Conservation (phyloP, 148 eudicot species). For the Camellia japonica region DNA sequence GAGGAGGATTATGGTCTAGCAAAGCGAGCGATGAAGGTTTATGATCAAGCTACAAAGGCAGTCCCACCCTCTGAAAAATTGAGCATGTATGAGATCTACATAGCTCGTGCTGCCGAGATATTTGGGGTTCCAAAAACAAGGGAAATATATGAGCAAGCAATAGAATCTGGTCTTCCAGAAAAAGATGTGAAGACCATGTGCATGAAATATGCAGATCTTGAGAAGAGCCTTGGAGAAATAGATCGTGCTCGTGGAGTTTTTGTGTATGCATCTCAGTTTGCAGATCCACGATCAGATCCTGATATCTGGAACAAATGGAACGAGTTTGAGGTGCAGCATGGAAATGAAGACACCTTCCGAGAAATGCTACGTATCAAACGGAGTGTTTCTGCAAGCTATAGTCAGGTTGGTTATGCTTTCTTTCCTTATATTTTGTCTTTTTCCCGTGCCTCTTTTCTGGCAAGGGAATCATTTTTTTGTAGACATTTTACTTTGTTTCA, state of each 20-base stretch:
- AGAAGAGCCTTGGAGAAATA: constrained; percentile 92
- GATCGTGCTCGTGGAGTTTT: constrained; percentile 81
- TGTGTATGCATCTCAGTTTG: constrained; percentile 60
- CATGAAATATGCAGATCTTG: constrained; percentile 84
- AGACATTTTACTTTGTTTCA: background rate
- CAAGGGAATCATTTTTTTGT: background rate
- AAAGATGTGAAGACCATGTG: constrained; percentile 91
- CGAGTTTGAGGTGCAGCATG: constrained; percentile 92
- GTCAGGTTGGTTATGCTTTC: constrained; percentile 52
- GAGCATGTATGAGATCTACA: constrained; percentile 93
- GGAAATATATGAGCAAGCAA: constrained; percentile 90
- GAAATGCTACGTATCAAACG: constrained; percentile 89
- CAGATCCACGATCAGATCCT: constrained; percentile 82
- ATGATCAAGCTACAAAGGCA: constrained; percentile 83
- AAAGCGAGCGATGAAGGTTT: constrained; percentile 87
- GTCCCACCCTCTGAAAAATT: constrained; percentile 85
- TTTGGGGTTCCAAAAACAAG: constrained; percentile 92
- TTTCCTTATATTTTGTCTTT: background rate
- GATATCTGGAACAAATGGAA: constrained; percentile 88
- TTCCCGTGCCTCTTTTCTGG: background rate
- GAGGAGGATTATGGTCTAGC: constrained; percentile 95
- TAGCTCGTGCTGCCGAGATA: constrained; percentile 89
- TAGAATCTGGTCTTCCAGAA: constrained; percentile 85
- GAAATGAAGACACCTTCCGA: constrained; percentile 88
- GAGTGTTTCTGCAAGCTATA: constrained; percentile 78